Conservation (phyloP, 805 yeast species). For the Candida arabinofermentans region DNA sequence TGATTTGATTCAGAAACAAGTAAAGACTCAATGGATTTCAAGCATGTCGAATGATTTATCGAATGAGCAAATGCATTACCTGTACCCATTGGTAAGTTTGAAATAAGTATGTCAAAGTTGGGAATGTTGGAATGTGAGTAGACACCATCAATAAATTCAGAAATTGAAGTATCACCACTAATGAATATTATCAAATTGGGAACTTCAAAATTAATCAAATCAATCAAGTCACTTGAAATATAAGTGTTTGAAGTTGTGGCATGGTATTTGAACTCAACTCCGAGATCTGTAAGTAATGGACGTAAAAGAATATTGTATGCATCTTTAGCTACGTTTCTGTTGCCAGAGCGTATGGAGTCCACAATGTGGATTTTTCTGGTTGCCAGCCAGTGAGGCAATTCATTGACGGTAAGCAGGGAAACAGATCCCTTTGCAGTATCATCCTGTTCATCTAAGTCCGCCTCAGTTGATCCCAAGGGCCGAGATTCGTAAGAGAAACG, state of each 20-base stretch:
- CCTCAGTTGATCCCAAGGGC: too few relatives aligned
- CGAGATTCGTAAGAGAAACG: too few relatives aligned
- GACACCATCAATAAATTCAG: constrained; percentile 61
- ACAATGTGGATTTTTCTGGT: constrained; percentile 25
- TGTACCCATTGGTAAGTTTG: constrained; percentile 71
- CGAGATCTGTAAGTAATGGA: constrained; percentile 43
- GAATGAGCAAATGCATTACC: constrained; percentile 81
- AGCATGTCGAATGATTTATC: constrained; percentile 36
- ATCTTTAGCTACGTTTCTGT: constrained; percentile 33
- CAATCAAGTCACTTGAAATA: constrained; percentile 37
- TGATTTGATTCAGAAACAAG: constrained; percentile 19
- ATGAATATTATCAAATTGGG: constrained; percentile 51
- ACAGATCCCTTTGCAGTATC: background rate
- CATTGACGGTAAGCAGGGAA: background rate
- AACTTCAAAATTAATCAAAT: constrained; percentile 17
- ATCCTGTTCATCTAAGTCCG: background rate
- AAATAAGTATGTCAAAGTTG: constrained; percentile 17
- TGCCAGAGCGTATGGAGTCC: constrained; percentile 51
- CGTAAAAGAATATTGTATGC: constrained; percentile 39
- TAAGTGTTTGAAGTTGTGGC: constrained; percentile 38
- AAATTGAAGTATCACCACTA: constrained; percentile 84
- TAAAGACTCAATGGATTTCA: constrained; percentile 34
- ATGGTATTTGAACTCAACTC: constrained; percentile 27
- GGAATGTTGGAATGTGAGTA: constrained; percentile 14
- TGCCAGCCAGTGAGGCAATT: constrained; percentile 3